Evolutionary conservation across 2,329 filamentous ascomycete genomes (phyloP).

Genomic region (Onygena corvina): DNA sequence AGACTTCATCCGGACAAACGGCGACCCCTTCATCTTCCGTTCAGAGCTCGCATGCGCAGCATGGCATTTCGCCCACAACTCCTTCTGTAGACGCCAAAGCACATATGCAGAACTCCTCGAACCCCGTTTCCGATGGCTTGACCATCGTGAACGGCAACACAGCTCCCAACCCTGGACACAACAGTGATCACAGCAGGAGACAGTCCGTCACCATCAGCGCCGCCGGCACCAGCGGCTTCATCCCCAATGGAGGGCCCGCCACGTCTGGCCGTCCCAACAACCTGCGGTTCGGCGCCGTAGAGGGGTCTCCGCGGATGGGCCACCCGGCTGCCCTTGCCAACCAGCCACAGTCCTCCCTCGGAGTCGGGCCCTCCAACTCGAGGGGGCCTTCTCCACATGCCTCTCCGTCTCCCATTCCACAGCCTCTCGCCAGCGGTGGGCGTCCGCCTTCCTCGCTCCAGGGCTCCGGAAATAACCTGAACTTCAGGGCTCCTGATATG

Average conservation of each 20-base stretch:
- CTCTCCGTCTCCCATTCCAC: conserved; percentile 87
- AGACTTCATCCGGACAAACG: conserved; percentile 39
- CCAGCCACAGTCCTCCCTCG: conserved; percentile 31
- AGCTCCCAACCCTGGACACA: conserved; percentile 27
- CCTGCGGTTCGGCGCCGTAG: conserved; percentile 40
- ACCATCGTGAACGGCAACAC: conserved; percentile 55
- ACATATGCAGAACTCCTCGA: conserved; percentile 44
- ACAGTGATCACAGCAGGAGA: conserved; percentile 67
- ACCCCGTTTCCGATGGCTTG: conserved; percentile 44
- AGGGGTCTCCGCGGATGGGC: conserved; percentile 47
- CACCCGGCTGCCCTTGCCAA: conserved; percentile 43
- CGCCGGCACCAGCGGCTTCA: conserved; percentile 62
- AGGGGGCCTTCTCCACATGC: conserved; percentile 71
- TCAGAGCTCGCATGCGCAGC: conserved; percentile 34
- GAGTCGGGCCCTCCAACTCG: conserved; percentile 49
- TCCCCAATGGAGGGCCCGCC: conserved; percentile 60
- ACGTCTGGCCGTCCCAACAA: conserved; percentile 35
- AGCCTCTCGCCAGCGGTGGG: conserved; percentile 70
- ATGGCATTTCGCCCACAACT: conserved; percentile 52
- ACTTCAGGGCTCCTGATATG: conserved; percentile 70
- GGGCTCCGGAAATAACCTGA: conserved; percentile 57
- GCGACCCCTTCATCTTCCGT: conserved; percentile 42
- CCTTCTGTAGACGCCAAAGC: conserved; percentile 78
- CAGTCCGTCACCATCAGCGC: conserved; percentile 84
- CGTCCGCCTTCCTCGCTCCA: conserved; percentile 65